Percentiles rank a stretch among this genome's conserved stretches.
Conservation (phyloP, 768 basidiomycete species). For the Termitomyces sp. region DNA sequence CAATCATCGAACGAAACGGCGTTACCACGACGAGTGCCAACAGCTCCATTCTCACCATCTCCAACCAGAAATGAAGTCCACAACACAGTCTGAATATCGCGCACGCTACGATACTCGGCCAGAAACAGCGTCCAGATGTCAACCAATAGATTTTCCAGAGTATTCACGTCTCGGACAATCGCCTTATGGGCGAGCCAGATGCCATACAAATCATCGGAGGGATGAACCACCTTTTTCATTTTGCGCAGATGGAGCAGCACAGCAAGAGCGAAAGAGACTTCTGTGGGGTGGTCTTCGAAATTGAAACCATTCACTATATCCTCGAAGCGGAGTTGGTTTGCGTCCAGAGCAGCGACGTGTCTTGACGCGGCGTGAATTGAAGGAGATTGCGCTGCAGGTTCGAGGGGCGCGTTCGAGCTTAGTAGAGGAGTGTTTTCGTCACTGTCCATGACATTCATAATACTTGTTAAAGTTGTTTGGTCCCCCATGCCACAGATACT, state of each 20-base stretch:
- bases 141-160: conserved; percentile 27
- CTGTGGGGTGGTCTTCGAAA: conserved; percentile 11
- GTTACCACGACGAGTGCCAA: conserved; percentile 23
- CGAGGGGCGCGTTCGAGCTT: neutral
- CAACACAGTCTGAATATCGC: conserved; percentile 40
- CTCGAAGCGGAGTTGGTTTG: conserved; percentile 15
- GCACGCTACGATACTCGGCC: conserved; percentile 27
- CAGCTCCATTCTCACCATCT: conserved; percentile 18
- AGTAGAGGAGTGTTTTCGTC: conserved; percentile 19
- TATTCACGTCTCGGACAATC: conserved; percentile 17
- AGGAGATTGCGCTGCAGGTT: conserved; percentile 1
- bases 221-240: conserved; percentile 12
- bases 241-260: conserved; percentile 29
- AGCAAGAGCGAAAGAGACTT: conserved; percentile 24
- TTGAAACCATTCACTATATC: conserved; percentile 14
- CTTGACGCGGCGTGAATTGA: conserved; percentile 13
- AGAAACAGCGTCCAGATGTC: conserved; percentile 39
- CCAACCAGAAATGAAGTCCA: conserved; percentile 41
- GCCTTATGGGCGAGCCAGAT: conserved; percentile 30
- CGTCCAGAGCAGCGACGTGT: conserved; percentile 16
- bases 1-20: conserved; percentile 1
- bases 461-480: conserved; percentile 8
- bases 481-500: neutral
- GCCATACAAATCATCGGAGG: conserved; percentile 33
- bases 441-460: neutral